Percentiles rank a stretch among this genome's conserved stretches.
Evolutionary conservation across 257 asterid genomes (phyloP).

Genomic region (Galeopsis tetrahit): DNA sequence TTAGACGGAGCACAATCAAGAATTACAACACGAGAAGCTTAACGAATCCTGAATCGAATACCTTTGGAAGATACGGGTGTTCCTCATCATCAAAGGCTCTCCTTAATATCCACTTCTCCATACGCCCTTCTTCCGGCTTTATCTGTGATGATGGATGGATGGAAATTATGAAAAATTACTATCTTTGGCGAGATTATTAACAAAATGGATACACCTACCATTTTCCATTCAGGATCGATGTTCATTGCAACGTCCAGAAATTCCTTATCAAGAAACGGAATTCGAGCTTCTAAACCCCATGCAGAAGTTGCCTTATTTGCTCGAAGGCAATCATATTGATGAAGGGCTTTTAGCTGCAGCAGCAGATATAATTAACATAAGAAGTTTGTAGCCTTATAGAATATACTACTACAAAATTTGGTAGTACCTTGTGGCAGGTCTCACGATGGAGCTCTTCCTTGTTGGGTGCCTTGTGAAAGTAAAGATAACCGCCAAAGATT

Average conservation of each 20-base stretch:
- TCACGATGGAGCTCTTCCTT: conserved; percentile 90
- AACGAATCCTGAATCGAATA: conserved; percentile 24
- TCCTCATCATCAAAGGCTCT: conserved; percentile 93
- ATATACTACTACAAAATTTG: background rate
- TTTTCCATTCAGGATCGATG: conserved; percentile 90
- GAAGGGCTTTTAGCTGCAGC: conserved; percentile 91
- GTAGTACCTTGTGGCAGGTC: conserved; percentile 82
- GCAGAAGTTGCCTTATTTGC: conserved; percentile 98
- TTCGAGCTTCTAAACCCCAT: conserved; percentile 98
- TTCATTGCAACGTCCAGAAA: conserved; percentile 86
- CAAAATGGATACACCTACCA: conserved; percentile 38
- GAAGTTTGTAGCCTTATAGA: background rate
- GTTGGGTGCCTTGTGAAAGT: conserved; percentile 94
- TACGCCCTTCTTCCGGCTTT: conserved; percentile 71
- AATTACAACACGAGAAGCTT: no score
- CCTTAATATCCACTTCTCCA: conserved; percentile 95
- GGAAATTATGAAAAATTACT: conserved; percentile 18
- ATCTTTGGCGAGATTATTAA: no score
- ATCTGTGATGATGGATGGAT: conserved; percentile 47
- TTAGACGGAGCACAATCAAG: conserved; percentile 25
- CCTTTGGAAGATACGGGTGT: conserved; percentile 95
- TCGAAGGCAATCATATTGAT: conserved; percentile 89
- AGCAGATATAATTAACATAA: conserved; percentile 26
- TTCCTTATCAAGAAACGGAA: conserved; percentile 90
- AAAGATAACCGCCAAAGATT: conserved; percentile 92